Evolutionary conservation across 2,329 filamentous ascomycete species (phyloP), one percentile per base, ranked within the genome.

Genomic region (Nemania abortiva): DNA sequence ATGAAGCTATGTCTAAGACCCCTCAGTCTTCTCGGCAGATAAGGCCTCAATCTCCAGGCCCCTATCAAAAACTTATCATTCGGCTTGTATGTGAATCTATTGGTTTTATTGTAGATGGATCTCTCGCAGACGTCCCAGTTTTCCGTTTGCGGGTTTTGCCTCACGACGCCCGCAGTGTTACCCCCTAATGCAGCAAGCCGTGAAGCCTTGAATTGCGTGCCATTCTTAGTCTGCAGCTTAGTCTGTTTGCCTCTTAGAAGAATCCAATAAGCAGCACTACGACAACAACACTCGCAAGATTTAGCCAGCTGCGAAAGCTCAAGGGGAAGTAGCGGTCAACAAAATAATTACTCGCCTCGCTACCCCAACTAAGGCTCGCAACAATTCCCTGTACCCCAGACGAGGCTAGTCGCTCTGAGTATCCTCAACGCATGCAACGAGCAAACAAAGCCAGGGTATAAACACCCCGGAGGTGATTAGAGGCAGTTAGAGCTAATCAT

Each of bases 261-360:
- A 37, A 34, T 31, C 57, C 22, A 59, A 52, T 63, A 9, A 57
- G 52, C 9, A 15, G 53, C 22, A 37, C 18, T 9, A n/a, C 34
- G 37, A 37, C 29, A 22, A 55, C 22, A 27, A 64, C 24, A n/a
- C 61, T 66, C 60, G 20, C 52, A 39, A 69, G 42, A 22, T 47
- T n/a, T 47, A 54, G 53, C 22, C 54, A 15, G 13, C 18, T 22
- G 31, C n/a, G 4, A 42, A 62, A 55, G 37, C 37, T 15, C 45
- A 13, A 24, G 54, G 18, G 7, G 22, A 56, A 70, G 39, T 64
- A n/a, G 69, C 69, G 66, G 66, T 70, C 66, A 70, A 64, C 63
- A 45, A 64, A 27, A 27, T 13, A 29, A 50, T 5, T 42, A 57
- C 39, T 61, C 24, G 54, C 58, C 39, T 63, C 20, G 47, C 59